Base-by-base conservation (phyloP, 2,329 filamentous ascomycete genomes). In the Leptographium procerum region DNA sequence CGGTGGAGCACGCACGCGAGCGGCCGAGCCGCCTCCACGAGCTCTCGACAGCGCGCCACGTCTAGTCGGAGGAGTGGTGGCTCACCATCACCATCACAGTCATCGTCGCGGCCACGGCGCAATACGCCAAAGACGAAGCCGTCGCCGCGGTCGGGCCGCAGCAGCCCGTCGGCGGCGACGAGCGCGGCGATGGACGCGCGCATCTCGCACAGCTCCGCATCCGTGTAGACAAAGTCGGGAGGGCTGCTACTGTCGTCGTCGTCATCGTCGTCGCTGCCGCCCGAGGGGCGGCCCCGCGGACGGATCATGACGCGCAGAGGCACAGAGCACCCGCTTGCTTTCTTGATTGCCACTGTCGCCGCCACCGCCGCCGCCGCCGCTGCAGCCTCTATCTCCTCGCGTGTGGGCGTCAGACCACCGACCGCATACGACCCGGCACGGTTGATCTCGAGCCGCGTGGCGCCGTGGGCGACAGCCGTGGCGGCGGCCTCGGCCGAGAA, bases 51-150 rank as follows among this genome's bases (percentile, higher is more conserved):
- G 51, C 70, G 64, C n/a, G 66, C 62, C 8, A 64, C 61, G 62
- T 83, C 75, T n/a, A 82, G 60, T 19, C 71, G 52, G 40, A 48
- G 19, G n/a, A 13, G 50, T 10, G 40, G 29, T 14, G 57, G 51
- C 26, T 60, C 10, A 4, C 48, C 2, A 7, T 19, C n/a, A 7
- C 36, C 36, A 19, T 40, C 8, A 16, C 11, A 3, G 40, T n/a
- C 19, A n/a, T 28, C 47, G 19, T 19, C 22, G 8, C 10, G 11
- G n/a, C 54, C 40, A 1, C 43, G 9, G 9, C 56, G 28, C 14
- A 83, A 61, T 2, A 78, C 67, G 5, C 80, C 80, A 62, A 83
- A 81, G 9, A 84, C 80, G 62, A 84, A 83, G 1, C 78, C 79
- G 61, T 83, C 81, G 4, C 78, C 78, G 16, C 71, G 69, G 1